phyloP scores from a whole-genome alignment of 2,329 filamentous ascomycete genomes.

The Pseudopyrenochaeta lycopersici region DNA sequence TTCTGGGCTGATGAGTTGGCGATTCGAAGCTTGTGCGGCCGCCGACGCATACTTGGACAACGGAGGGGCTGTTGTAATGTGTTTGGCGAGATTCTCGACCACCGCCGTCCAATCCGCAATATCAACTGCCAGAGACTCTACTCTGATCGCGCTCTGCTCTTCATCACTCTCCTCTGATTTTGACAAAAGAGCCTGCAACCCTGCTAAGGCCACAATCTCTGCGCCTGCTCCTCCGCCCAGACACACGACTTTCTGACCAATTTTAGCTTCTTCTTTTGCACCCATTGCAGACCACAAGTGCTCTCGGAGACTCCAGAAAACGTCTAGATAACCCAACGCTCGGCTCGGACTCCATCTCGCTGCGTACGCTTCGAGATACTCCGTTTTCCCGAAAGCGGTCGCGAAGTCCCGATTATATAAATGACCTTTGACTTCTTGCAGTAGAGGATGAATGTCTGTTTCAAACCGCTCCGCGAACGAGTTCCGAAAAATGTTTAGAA shows the following conservation, averaged over 20 bases:
- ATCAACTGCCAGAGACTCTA: conserved; percentile 74
- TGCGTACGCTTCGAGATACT: conserved; percentile 83
- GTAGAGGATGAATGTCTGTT: conserved; percentile 61
- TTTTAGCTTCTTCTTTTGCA: not conserved
- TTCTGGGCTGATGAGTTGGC: conserved; percentile 42
- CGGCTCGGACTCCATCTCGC: conserved; percentile 89
- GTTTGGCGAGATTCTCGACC: conserved; percentile 64
- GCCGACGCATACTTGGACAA: conserved; percentile 60
- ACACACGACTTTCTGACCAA: conserved; percentile 58
- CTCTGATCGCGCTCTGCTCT: conserved; percentile 2
- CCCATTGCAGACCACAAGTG: conserved; percentile 10
- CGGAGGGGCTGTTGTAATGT: conserved; percentile 62
- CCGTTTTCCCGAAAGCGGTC: conserved; percentile 75
- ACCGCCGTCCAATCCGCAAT: conserved; percentile 79
- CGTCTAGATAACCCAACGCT: conserved; percentile 80
- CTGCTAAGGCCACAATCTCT: conserved; percentile 71
- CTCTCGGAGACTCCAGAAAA: conserved; percentile 56
- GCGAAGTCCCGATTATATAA: conserved; percentile 87
- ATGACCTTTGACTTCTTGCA: conserved; percentile 87
- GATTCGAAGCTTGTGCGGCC: conserved; percentile 53
- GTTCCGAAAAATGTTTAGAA: conserved; percentile 76
- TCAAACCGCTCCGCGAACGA: conserved; percentile 61
- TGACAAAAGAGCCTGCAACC: conserved; percentile 55
- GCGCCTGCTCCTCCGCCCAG: conserved; percentile 73
- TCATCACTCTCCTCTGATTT: conserved; percentile 3